Conservation (phyloP, 2,329 filamentous ascomycete species). For the Calonectria pauciramosa region DNA sequence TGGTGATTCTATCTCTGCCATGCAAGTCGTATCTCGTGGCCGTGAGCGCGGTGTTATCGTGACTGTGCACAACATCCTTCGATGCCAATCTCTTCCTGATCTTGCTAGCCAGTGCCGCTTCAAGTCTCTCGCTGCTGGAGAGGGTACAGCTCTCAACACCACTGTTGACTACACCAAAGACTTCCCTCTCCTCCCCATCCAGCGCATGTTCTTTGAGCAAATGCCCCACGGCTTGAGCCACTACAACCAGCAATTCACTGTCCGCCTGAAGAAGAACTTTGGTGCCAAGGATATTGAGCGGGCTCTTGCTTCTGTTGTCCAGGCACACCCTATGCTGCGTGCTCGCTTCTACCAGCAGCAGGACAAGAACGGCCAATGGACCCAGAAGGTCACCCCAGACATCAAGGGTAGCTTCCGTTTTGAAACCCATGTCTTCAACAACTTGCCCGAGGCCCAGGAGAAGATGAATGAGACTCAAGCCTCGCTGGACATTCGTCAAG, state of each 20-base stretch:
- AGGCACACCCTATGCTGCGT: constrained; percentile 21
- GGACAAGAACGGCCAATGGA: background rate
- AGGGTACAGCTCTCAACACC: background rate
- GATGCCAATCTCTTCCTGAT: constrained; percentile 19
- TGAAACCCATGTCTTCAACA: background rate
- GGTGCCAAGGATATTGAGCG: background rate
- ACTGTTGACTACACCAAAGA: background rate
- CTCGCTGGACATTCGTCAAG: constrained; percentile 17
- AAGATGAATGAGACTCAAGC: background rate
- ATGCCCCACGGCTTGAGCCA: constrained; percentile 2
- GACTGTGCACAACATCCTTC: constrained; percentile 21
- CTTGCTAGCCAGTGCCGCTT: background rate
- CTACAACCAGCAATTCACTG: constrained; percentile 22
- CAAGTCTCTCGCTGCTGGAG: background rate
- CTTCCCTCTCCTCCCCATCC: constrained; percentile 23
- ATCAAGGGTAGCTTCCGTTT: background rate
- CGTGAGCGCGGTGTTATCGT: constrained; percentile 16
- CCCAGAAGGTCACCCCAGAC: background rate
- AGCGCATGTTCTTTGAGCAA: constrained; percentile 7
- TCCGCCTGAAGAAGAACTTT: constrained; percentile 11
- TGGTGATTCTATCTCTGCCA: constrained; percentile 63
- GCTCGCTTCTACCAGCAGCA: constrained; percentile 12
- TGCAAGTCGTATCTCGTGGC: constrained; percentile 25
- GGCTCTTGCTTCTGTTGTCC: constrained; percentile 8
- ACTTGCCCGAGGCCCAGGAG: background rate